Conservation (phyloP, 345 rosid species). For the Reutealis trisperma region DNA sequence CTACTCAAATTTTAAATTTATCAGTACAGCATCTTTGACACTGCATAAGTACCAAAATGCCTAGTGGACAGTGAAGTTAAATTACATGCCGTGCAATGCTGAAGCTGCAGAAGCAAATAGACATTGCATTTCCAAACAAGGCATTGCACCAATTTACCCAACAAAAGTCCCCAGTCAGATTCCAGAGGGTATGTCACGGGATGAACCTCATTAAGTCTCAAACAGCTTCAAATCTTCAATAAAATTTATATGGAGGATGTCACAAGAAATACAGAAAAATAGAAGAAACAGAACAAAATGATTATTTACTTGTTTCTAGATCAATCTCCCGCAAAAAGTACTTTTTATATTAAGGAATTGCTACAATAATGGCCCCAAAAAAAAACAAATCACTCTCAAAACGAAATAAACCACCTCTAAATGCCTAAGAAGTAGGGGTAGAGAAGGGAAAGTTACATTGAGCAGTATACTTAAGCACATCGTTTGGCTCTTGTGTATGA, state of each 20-base stretch:
- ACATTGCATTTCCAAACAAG: background rate
- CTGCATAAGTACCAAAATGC: too few species aligned
- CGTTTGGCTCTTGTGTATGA: background rate
- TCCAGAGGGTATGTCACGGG: background rate
- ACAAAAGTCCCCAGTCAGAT: background rate
- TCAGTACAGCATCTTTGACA: too few species aligned
- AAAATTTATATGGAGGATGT: background rate
- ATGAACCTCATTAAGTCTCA: background rate
- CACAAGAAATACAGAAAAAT: conserved; percentile 5
- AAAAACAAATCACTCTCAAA: conserved; percentile 7
- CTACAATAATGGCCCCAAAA: background rate
- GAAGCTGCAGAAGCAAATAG: background rate
- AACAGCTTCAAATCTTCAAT: background rate
- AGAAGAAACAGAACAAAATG: background rate
- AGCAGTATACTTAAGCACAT: background rate
- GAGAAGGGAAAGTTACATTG: background rate
- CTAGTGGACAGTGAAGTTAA: too few species aligned
- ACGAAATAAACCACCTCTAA: conserved; percentile 10
- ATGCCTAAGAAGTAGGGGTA: background rate
- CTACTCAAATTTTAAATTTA: too few species aligned
- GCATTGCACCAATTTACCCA: background rate
- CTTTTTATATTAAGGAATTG: background rate
- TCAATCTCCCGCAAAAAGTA: conserved; percentile 16
- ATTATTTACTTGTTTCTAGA: conserved; percentile 20
- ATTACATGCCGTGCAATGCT: background rate